Evolutionary conservation across 768 basidiomycete species (phyloP), one percentile per base, ranked within the genome.

Genomic region (Lepiota brunneoincarnata): DNA sequence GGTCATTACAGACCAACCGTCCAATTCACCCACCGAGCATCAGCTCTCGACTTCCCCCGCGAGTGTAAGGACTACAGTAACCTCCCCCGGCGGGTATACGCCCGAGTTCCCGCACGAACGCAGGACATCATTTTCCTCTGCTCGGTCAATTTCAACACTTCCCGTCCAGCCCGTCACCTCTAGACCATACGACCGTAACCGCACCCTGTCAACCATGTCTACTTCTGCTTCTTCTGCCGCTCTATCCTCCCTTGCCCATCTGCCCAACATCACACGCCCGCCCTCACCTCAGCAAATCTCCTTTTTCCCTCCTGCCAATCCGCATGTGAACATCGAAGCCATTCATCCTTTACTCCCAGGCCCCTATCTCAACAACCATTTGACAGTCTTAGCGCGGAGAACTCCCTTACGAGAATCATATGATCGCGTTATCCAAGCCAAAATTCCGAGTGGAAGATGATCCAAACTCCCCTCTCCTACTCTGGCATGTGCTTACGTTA

Each of bases 291-390:
- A 81, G 53, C 66, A 82, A 47, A 75, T 82, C 5, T 71, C 78
- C 6, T 79, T 83, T 68, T 89, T 91, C 70, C 87, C 89, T 7
- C 77, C 81, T 0, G 67, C 71, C n/a, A 84, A 81, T 51, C 75
- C 80, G 15, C 74, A 77, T 44, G 70, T 71, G 20, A 74, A 81
- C 51, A 69, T 81, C 17, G 86, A 89, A 63, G 72, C 69, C 21
- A 80, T 86, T 7, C 89, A 91, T 63, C 80, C 87, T 0, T 73
- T 90, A 15, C 75, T 91, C 20, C 89, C 89, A 0, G 78, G 80
- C 2, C 87, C 88, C 38, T 90, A 89, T 63, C 66, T 88, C 57
- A 79, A 73, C 59, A 81, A 84, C 54, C 89, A 91, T 55, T 72
- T 90, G 66, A 86, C 86, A 17, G 79, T 88, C 43, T 71, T 89